These are phyloP conservation scores for Leccinum subtestaceum DNA, from an alignment of 768 basidiomycete genomes.

Conservation along the genomic window DNA sequence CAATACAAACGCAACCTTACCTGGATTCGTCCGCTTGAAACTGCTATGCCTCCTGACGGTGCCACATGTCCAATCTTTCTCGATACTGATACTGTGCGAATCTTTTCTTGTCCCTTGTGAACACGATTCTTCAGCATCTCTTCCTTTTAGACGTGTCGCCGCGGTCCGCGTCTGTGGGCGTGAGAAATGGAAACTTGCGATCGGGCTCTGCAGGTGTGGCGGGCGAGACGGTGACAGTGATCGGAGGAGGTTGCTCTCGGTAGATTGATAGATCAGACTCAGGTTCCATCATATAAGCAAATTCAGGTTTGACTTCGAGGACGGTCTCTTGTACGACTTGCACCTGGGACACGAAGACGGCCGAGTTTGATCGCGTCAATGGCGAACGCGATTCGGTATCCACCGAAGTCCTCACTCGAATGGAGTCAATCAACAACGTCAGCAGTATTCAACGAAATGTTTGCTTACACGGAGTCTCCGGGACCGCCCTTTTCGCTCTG, in stretches of 20 bases:
- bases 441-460: background rate
- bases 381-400: slow-evolving; percentile 30
- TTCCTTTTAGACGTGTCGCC: no score
- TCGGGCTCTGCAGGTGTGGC: slow-evolving; percentile 49
- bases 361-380: slow-evolving; percentile 19
- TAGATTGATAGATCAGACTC: background rate
- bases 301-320: slow-evolving; percentile 11
- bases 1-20: no score
- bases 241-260: slow-evolving; percentile 32
- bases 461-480: slow-evolving; percentile 28
- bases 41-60: no score
- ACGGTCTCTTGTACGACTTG: slow-evolving; percentile 6
- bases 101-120: no score
- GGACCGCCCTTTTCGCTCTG: slow-evolving; percentile 46
- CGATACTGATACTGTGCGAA: no score
- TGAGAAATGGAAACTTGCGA: slow-evolving; percentile 16
- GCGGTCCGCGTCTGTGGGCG: background rate
- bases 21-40: no score
- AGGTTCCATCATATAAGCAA: slow-evolving; percentile 7
- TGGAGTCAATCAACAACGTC: background rate
- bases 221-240: slow-evolving; percentile 60
- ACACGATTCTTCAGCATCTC: no score
- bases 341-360: slow-evolving; percentile 11
- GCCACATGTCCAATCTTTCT: no score
- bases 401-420: slow-evolving; percentile 29